phyloP scores from a whole-genome alignment of 1,284 basidiomycete species.

The Ceratobasidium sp. region DNA sequence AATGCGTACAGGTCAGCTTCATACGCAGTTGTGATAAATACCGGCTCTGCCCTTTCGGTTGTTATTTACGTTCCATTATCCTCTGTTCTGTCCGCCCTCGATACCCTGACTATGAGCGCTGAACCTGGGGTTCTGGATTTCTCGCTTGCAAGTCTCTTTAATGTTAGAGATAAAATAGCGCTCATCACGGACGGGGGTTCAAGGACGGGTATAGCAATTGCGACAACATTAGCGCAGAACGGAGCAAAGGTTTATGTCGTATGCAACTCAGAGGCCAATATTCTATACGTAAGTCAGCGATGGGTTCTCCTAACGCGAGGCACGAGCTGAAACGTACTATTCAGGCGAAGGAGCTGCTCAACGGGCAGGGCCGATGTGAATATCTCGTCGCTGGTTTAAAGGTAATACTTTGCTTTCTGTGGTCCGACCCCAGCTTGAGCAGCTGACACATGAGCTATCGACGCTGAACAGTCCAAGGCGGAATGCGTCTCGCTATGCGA shows the following conservation, averaged over 20 bases:
- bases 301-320: not conserved
- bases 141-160: conserved; percentile 69
- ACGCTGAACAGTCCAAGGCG: conserved; percentile 67
- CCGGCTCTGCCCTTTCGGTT: not conserved
- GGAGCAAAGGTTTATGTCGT: conserved; percentile 89
- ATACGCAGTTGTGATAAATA: not conserved
- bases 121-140: conserved; percentile 59
- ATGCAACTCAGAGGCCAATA: conserved; percentile 77
- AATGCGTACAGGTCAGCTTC: not conserved
- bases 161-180: conserved; percentile 74
- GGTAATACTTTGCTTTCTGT: conserved; percentile 59
- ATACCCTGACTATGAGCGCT: not conserved
- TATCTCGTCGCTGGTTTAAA: conserved; percentile 79
- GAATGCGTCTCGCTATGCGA: conserved; percentile 80
- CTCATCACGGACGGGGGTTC: conserved; percentile 84
- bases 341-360: conserved; percentile 61
- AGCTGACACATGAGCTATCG: not conserved
- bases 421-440: conserved; percentile 2
- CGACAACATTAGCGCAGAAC: conserved; percentile 80
- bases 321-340: not conserved
- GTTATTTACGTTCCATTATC: not conserved
- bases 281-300: conserved; percentile 68
- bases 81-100: not conserved
- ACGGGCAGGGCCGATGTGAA: conserved; percentile 68
- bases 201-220: conserved; percentile 84